phyloP scores from a whole-genome alignment of 331 rosid genomes.

The Phaseolus coccineus region DNA sequence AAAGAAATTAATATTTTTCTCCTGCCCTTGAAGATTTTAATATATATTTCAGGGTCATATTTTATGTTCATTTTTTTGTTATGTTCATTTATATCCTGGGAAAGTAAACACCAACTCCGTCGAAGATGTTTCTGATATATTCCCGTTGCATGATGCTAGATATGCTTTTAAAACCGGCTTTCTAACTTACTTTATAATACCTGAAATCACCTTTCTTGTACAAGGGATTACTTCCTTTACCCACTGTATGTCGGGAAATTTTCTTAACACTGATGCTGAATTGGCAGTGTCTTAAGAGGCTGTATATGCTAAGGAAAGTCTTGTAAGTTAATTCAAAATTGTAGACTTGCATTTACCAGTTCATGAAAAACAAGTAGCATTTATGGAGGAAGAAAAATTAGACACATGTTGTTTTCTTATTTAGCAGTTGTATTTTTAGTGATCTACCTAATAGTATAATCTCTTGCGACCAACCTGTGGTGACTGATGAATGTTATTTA shows the following conservation, averaged over 20 bases:
- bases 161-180: slow-evolving; percentile 9
- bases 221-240: neutral
- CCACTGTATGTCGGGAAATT: neutral
- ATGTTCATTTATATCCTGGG: slow-evolving; percentile 2
- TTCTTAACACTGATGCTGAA: neutral
- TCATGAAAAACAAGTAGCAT: neutral
- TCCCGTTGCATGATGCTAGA: neutral
- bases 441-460: neutral
- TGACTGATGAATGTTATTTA: slow-evolving; percentile 39
- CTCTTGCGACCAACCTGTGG: neutral
- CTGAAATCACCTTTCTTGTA: neutral
- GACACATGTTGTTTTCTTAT: neutral
- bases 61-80: neutral
- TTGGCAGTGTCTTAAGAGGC: neutral
- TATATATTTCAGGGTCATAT: neutral
- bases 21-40: neutral
- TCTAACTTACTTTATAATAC: neutral
- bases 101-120: neutral
- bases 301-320: slow-evolving; percentile 1
- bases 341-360: neutral
- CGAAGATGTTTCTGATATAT: neutral
- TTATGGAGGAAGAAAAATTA: neutral
- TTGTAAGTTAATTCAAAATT: slow-evolving; percentile 12
- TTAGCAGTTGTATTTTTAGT: neutral
- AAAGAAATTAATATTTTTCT: neutral